These are phyloP conservation scores for Pseudocohnilembus persalinus DNA, from an alignment of 169 alveolate genomes.

Conservation along the genomic window DNA sequence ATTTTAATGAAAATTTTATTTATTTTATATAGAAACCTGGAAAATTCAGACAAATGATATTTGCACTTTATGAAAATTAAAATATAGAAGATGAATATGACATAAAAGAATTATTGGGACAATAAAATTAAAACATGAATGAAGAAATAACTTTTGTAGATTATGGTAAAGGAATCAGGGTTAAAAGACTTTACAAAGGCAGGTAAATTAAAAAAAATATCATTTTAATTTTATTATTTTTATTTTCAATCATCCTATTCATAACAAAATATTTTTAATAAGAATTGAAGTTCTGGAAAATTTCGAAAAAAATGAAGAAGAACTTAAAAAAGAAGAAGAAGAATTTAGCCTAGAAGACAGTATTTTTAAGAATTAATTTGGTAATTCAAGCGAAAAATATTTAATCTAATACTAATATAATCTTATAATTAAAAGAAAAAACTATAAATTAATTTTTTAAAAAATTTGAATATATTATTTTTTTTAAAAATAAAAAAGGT, in stretches of 20 bases:
- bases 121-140: too few relatives aligned
- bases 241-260: background rate
- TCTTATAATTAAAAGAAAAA: background rate
- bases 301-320: background rate
- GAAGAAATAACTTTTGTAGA: background rate
- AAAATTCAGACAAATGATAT: background rate
- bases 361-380: slow-evolving; percentile 6
- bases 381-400: too few relatives aligned
- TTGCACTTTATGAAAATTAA: background rate
- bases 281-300: background rate
- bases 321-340: slow-evolving; percentile 1
- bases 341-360: slow-evolving; percentile 15
- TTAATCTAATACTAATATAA: too few relatives aligned
- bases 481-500: background rate
- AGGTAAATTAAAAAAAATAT: background rate
- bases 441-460: background rate
- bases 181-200: background rate
- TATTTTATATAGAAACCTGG: background rate
- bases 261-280: too few relatives aligned
- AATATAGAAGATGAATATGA: background rate
- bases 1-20: too few relatives aligned
- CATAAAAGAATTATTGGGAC: background rate
- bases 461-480: too few relatives aligned
- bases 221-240: too few relatives aligned
- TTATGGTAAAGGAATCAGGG: background rate